Evolutionary conservation across 441 rosid genomes (phyloP).

Genomic region (Populus hybrid): DNA sequence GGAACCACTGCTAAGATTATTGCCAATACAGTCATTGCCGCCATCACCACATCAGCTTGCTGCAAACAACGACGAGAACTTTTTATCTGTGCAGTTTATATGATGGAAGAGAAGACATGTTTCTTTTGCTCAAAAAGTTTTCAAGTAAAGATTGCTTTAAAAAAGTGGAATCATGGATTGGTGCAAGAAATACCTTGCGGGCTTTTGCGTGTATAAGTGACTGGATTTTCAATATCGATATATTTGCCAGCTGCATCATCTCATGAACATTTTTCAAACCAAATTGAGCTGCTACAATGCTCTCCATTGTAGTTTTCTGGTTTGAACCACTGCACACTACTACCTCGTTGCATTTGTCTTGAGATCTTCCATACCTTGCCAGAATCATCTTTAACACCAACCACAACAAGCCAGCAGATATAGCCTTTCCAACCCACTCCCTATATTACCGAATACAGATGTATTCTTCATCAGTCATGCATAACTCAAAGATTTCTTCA

Average conservation of each 20-base stretch:
- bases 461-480: conserved; percentile 1
- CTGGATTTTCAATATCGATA: conserved; percentile 63
- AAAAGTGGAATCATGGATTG: not conserved
- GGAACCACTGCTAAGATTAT: conserved; percentile 55
- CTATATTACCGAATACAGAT: conserved; percentile 29
- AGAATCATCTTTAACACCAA: conserved; percentile 49
- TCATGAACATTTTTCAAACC: conserved; percentile 52
- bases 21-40: conserved; percentile 38
- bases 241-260: conserved; percentile 52
- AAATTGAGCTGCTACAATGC: conserved; percentile 75
- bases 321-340: conserved; percentile 59
- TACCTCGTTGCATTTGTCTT: conserved; percentile 41
- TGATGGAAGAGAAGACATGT: not conserved
- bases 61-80: conserved; percentile 26
- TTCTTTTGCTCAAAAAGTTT: not conserved
- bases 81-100: no score
- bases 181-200: conserved; percentile 47
- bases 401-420: conserved; percentile 52
- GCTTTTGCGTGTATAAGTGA: conserved; percentile 61
- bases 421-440: conserved; percentile 80
- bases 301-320: conserved; percentile 61
- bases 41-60: conserved; percentile 67
- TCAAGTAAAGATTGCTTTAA: not conserved
- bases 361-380: conserved; percentile 36
- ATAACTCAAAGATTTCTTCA: not conserved